Percentiles rank a stretch among this genome's conserved stretches.
Conservation (phyloP, 306 rosid genomes). For the Vigna reflexopilosa region DNA sequence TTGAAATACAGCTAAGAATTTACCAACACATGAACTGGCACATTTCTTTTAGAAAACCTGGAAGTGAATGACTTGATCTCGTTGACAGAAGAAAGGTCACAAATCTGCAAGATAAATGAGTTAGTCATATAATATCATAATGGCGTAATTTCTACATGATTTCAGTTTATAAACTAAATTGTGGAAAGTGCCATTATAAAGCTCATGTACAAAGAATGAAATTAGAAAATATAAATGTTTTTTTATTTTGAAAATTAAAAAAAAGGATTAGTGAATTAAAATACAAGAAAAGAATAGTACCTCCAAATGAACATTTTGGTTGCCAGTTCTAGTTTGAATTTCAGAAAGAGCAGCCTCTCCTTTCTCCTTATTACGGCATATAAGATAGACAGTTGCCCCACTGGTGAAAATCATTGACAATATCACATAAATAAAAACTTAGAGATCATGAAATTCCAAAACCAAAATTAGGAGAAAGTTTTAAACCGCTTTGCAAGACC, state of each 20-base stretch:
- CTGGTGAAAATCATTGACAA: conserved; percentile 53
- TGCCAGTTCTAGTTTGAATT: conserved; percentile 80
- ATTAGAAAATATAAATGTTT: not conserved
- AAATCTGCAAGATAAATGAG: conserved; percentile 65
- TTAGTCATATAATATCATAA: conserved; percentile 38
- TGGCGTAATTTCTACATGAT: conserved; percentile 15
- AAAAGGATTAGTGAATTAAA: not conserved
- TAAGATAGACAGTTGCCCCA: conserved; percentile 83
- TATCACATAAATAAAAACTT: conserved; percentile 9
- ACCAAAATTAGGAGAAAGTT: conserved; percentile 38
- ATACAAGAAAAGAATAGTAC: conserved; percentile 38
- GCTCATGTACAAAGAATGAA: not conserved
- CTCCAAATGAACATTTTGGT: conserved; percentile 80
- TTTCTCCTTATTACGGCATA: conserved; percentile 88
- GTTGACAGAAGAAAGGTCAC: conserved; percentile 82
- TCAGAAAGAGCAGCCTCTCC: conserved; percentile 88
- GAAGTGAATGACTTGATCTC: conserved; percentile 77
- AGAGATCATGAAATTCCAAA: not conserved
- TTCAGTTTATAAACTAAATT: conserved; percentile 1
- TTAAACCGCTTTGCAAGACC: conserved; percentile 84
- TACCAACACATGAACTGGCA: conserved; percentile 89
- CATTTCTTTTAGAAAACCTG: conserved; percentile 65
- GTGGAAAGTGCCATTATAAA: conserved; percentile 5
- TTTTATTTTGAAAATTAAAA: not conserved
- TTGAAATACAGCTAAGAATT: not conserved